phyloP scores from a whole-genome alignment of 768 basidiomycete species.

The Thelephora ganbajun region DNA sequence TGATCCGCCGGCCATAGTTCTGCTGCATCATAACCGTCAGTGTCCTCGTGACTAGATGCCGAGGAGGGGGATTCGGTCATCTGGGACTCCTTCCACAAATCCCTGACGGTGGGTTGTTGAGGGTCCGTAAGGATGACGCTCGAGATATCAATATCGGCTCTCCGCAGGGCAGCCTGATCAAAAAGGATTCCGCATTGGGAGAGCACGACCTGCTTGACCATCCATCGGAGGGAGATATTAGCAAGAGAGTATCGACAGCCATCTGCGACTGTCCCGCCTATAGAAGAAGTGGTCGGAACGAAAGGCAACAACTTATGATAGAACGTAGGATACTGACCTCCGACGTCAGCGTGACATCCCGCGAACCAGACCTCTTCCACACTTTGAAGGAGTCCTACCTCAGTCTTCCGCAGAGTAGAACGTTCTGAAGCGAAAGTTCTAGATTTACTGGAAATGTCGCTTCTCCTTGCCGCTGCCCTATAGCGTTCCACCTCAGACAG shows the following conservation, averaged over 20 bases:
- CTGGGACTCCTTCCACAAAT: slow-evolving; percentile 3
- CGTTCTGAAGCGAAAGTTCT: too few relatives aligned
- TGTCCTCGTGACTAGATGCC: slow-evolving; percentile 31
- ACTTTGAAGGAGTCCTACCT: slow-evolving; percentile 21
- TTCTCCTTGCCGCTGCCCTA: background rate
- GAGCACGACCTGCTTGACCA: slow-evolving; percentile 51
- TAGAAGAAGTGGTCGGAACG: background rate
- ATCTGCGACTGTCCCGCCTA: slow-evolving; percentile 43
- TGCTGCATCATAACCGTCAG: slow-evolving; percentile 43
- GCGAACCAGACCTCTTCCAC: slow-evolving; percentile 74
- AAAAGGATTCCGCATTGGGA: slow-evolving; percentile 48
- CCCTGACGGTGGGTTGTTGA: background rate
- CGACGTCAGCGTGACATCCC: slow-evolving; percentile 57
- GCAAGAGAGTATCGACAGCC: slow-evolving; percentile 27
- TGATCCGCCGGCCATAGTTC: slow-evolving; percentile 10
- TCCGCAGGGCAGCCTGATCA: slow-evolving; percentile 31
- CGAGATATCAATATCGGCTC: slow-evolving; percentile 22
- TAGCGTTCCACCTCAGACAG: too few relatives aligned
- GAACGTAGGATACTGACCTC: slow-evolving; percentile 1
- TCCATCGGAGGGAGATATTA: slow-evolving; percentile 62
- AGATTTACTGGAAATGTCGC: too few relatives aligned
- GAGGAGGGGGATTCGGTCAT: slow-evolving; percentile 6
- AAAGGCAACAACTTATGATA: background rate
- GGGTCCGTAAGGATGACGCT: background rate
- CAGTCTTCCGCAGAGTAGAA: background rate